Base-by-base conservation (phyloP, 495 filamentous ascomycete species). In the Astrothelium subdiscretum region DNA sequence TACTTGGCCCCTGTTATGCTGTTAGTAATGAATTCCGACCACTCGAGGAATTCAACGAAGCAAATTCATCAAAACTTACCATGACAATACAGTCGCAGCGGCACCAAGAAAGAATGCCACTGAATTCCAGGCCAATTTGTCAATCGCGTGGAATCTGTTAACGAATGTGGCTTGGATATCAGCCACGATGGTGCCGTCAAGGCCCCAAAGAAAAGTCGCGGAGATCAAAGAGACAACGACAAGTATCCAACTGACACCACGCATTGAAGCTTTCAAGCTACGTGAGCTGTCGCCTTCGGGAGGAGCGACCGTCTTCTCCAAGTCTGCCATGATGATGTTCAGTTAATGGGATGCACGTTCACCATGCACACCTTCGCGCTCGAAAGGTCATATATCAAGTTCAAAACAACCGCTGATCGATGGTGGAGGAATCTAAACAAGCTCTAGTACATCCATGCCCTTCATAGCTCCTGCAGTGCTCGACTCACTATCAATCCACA, bases 151-250 rank as follows among this genome's bases (percentile, higher is more conserved):
- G 42, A 76, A 74, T 0, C 32, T 43, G 24, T 67, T 59, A 3
- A 70, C 24, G 0, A 77, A 61, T 0, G 70, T 58, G 0, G 57
- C 67, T 61, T 79, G 77, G 1, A 78, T 61, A 60, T 75, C 71
- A 4, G 77, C 75, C 6, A 68, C 73, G 54, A 79, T 76, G 2
- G 77, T 78, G 3, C 63, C 72, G 59, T 78, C 77, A 22, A 78
- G 66, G 24, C 71, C 76, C 58, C 75, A 78, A 4, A 74, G 52
- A 31, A 76, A 66, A 12, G 65, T 59, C 2, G 24, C 48, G 24
- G 48, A 54, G 6, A 54, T 54, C 48, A 54, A 15, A 29, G 48
- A 54, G 20, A 54, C 48, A 8, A 54, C 48, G 24, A 54, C 20
- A 8, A 54, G 24, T 6, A 54, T 10, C 48, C 48, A 54, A 15